phyloP scores from a whole-genome alignment of 1,139 yeast genomes.

The Magnusiomyces tetraspermus region DNA sequence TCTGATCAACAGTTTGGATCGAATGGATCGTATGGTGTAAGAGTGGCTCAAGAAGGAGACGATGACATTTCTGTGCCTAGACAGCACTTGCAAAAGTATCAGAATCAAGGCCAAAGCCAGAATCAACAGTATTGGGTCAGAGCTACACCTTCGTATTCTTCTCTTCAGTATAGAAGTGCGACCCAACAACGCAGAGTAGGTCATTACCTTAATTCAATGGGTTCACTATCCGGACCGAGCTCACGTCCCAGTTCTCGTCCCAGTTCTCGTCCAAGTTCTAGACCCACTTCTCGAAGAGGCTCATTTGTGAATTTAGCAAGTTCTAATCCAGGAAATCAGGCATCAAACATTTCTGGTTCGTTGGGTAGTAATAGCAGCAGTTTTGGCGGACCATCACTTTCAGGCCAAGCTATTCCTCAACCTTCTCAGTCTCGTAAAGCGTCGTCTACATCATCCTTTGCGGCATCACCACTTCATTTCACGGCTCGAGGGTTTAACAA shows the following conservation, averaged over 20 bases:
- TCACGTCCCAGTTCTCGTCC: not conserved
- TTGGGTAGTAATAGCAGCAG: too few relatives aligned
- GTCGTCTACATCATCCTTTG: not conserved
- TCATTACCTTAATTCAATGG: constrained; percentile 13
- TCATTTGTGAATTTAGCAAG: constrained; percentile 9
- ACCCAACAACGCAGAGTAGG: constrained; percentile 16
- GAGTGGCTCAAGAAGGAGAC: too few relatives aligned
- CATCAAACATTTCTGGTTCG: too few relatives aligned
- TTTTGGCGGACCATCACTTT: constrained; percentile 2
- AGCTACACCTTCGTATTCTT: constrained; percentile 8
- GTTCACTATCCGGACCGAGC: too few relatives aligned
- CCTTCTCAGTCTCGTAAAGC: constrained; percentile 3
- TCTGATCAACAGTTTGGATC: too few relatives aligned
- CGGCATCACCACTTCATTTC: not conserved
- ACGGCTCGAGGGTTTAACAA: not conserved
- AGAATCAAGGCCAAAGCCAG: constrained; percentile 1
- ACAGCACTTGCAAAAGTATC: too few relatives aligned
- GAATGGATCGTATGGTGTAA: too few relatives aligned
- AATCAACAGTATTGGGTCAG: constrained; percentile 7
- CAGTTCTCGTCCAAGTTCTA: not conserved
- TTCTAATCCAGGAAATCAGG: not conserved
- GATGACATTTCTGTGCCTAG: too few relatives aligned
- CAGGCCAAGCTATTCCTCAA: constrained; percentile 9
- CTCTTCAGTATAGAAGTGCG: constrained; percentile 12
- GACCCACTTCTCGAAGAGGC: constrained; percentile 4